These are phyloP conservation scores for Barbatosphaeria neglecta DNA, from an alignment of 495 filamentous ascomycete genomes.

Conservation along the genomic window DNA sequence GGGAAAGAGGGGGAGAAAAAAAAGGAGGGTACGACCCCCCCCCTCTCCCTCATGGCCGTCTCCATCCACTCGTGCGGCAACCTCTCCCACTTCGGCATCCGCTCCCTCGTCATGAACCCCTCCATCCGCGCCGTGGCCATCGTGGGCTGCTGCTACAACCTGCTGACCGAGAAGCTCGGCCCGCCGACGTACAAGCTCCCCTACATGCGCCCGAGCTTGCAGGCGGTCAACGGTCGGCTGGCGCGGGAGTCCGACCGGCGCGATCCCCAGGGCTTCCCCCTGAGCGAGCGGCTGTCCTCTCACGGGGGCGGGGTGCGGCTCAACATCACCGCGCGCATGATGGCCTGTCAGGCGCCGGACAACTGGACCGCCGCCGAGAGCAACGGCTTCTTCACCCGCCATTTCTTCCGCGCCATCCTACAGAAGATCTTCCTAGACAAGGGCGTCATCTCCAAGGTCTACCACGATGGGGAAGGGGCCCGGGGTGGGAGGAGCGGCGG, in stretches of 20 bases:
- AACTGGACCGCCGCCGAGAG: constrained; percentile 81
- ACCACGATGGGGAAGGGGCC: constrained; percentile 27
- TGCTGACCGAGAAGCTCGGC: constrained; percentile 78
- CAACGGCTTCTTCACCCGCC: constrained; percentile 79
- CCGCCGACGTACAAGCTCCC: constrained; percentile 76
- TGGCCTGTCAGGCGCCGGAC: constrained; percentile 87
- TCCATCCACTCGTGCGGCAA: constrained; percentile 97
- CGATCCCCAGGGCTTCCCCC: constrained; percentile 86
- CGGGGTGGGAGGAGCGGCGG: constrained; percentile 9
- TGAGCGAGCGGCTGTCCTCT: constrained; percentile 61
- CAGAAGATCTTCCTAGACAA: constrained; percentile 83
- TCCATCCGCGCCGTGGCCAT: constrained; percentile 79
- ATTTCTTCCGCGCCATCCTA: constrained; percentile 84
- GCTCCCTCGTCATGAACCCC: constrained; percentile 72
- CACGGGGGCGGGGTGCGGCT: constrained; percentile 61
- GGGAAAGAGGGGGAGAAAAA: too few species aligned
- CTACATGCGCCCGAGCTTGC: constrained; percentile 49
- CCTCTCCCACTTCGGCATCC: constrained; percentile 85
- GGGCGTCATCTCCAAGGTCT: constrained; percentile 54
- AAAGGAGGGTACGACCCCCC: too few species aligned
- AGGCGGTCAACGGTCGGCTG: constrained; percentile 39
- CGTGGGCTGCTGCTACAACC: constrained; percentile 96
- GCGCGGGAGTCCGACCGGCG: constrained; percentile 42
- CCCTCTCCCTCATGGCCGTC: constrained; percentile 63
- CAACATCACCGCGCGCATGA: constrained; percentile 93